Evolutionary conservation across 495 filamentous ascomycete species (phyloP), one percentile per base, ranked within the genome.

Genomic region (Aspergillus biplanus): DNA sequence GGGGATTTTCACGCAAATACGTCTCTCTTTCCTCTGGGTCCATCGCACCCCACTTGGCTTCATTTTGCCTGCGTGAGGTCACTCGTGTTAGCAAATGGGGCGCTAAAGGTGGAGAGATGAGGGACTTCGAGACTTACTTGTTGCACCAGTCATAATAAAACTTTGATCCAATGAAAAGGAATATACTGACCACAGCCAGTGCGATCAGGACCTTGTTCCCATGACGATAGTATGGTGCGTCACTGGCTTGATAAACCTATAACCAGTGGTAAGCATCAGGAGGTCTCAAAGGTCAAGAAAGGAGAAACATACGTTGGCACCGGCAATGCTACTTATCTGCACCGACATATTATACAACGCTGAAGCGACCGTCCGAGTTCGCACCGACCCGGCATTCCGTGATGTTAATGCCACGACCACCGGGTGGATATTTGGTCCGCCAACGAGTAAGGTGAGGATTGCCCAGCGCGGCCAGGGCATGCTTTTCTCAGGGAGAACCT

Each of bases 321-420:
- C 72, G 16, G 86, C 82, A 32, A 89, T 85, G 33, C 75, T 81
- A 7, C 80, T 80, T 9, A 72, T 52, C 52, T 84, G 80, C 12
- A 78, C 74, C 49, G 65, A 72, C 74, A 84, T 83, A 68, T 86
- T 86, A 69, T 86, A 88, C 55, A 82, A 70, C 6, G 85, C 85
- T 0, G 82, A 83, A 0, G 83, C 84, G 8, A 88, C 80, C 0
- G 86, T 84, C 1, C 86, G 73, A 0, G 82, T 77, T 5, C 85
- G 76, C 13, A 88, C 86, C 5, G 81, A 75, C 44, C 86, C 86
- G 1, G 82, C 81, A 64, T 87, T 86, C 7, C 86, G 78, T 13
- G 74, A 78, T 12, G 71, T 79, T 72, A 73, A 76, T 15, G 61
- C 69, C 7, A 75, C 77, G 13, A 59, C 7, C 3, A 59, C 46